phyloP scores from a whole-genome alignment of 768 basidiomycete species.

The Pholiota microspora region DNA sequence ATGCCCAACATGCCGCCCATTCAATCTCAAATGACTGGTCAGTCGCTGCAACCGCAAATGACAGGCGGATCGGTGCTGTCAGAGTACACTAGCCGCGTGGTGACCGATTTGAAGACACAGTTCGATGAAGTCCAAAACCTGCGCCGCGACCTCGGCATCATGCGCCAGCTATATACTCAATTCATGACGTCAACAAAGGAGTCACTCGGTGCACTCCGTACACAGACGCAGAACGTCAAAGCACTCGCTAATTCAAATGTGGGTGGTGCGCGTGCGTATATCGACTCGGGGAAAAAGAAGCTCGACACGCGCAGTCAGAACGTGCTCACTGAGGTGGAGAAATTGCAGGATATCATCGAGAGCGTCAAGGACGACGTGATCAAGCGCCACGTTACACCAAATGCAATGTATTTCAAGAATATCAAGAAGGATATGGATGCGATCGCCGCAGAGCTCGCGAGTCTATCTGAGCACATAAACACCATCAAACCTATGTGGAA shows the following conservation, averaged over 20 bases:
- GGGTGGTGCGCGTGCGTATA: conserved; percentile 83
- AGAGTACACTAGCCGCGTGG: conserved; percentile 71
- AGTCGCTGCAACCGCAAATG: conserved; percentile 66
- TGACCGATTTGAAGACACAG: conserved; percentile 83
- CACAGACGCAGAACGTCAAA: conserved; percentile 85
- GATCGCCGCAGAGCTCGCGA: conserved; percentile 67
- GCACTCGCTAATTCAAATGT: conserved; percentile 81
- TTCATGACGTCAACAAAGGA: conserved; percentile 93
- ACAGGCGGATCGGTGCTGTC: conserved; percentile 75
- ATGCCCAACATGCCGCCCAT: conserved; percentile 34
- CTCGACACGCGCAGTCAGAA: conserved; percentile 90
- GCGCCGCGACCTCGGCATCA: conserved; percentile 87
- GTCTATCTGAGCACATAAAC: conserved; percentile 80
- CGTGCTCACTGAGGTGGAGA: conserved; percentile 89
- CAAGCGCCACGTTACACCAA: conserved; percentile 84
- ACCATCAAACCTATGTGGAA: conserved; percentile 97
- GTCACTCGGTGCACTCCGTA: conserved; percentile 71
- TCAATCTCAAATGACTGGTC: conserved; percentile 64
- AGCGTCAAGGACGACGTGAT: conserved; percentile 87
- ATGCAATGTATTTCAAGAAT: conserved; percentile 62
- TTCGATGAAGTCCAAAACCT: conserved; percentile 95
- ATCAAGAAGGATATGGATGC: conserved; percentile 72
- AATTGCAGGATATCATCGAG: conserved; percentile 89
- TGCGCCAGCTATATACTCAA: conserved; percentile 93
- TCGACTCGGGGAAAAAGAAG: conserved; percentile 89